Percentiles rank a stretch among this genome's conserved stretches.
phyloP scores from a whole-genome alignment of 805 yeast genomes.

The Metschnikowia amazonensis region DNA sequence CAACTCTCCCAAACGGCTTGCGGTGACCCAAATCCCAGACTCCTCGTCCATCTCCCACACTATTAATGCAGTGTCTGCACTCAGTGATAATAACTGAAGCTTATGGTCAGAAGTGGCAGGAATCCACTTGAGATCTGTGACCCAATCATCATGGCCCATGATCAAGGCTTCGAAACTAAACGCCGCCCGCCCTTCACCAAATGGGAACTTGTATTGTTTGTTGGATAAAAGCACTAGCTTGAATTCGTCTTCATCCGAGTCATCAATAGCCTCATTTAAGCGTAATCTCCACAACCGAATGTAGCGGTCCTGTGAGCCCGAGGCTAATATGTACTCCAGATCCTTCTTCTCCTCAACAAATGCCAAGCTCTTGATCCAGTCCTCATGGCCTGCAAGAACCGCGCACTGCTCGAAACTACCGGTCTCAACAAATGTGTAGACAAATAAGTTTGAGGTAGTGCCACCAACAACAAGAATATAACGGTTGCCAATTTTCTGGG shows the following conservation, averaged over 20 bases:
- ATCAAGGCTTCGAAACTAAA: conserved; percentile 86
- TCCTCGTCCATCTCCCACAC: conserved; percentile 85
- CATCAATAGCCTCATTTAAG: conserved; percentile 52
- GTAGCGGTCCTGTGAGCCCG: conserved; percentile 90
- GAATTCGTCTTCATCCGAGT: conserved; percentile 50
- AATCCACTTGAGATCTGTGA: conserved; percentile 81
- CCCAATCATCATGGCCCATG: conserved; percentile 99
- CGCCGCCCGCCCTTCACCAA: conserved; percentile 40
- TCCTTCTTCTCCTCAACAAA: conserved; percentile 47
- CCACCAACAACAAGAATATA: conserved; percentile 70
- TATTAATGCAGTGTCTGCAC: conserved; percentile 92
- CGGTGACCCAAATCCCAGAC: conserved; percentile 89
- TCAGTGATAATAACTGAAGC: conserved; percentile 67
- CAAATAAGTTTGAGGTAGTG: conserved; percentile 50
- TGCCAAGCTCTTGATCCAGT: conserved; percentile 82
- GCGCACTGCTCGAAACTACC: conserved; percentile 41
- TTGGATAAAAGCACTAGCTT: conserved; percentile 59
- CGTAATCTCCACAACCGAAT: conserved; percentile 84
- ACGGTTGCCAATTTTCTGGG: conserved; percentile 31
- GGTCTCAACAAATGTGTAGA: conserved; percentile 44
- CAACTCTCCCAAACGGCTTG: conserved; percentile 80
- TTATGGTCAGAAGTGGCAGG: conserved; percentile 34
- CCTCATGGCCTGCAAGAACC: conserved; percentile 83
- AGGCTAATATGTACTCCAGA: conserved; percentile 66
- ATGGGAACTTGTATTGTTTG: conserved; percentile 61